Evolutionary conservation across 345 rosid species (phyloP), one percentile per base, ranked within the genome.

Genomic region (Jatropha curcas): DNA sequence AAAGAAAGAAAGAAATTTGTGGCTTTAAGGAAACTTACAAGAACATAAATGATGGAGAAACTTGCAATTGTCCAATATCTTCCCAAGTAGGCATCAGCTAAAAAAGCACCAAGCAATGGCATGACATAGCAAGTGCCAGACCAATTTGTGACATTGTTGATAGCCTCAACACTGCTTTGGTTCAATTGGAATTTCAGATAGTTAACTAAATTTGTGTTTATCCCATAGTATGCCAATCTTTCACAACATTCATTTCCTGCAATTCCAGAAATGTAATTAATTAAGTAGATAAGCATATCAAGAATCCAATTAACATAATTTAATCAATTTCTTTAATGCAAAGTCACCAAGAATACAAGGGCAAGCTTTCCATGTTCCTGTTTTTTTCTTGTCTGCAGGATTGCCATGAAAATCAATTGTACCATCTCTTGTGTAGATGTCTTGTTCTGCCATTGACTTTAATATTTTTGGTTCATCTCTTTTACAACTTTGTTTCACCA

Each of bases 1-100:
- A n/a, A n/a, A n/a, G n/a, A n/a, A n/a, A n/a, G n/a, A n/a, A n/a
- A n/a, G n/a, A n/a, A n/a, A n/a, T 7, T 45, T 13, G 50, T 45
- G 50, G 17, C 20, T 9, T 4, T 7, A 20, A 43, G 17, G 0
- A 9, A 24, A 50, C 72, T 74, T 84, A 87, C 88, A 27, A 31
- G 20, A 72, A 86, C 83, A 71, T 85, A 87, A 62, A 88, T 69
- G 35, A 76, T 77, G 27, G 89, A 85, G 77, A 90, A 90, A 60
- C 72, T 60, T 34, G 88, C 84, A 67, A 88, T 87, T 2, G 89
- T 88, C 89, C 88, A 80, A 28, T 83, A 90, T 83, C 93, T 75
- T 59, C 88, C 96, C 78, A 85, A 65, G 63, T 82, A 88, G 20
- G 91, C 82, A 78, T 90, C 88, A 14, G 90, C 91, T 11, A 86